phyloP scores from a whole-genome alignment of 1,284 basidiomycete species.

The Hymenochaete sp. region DNA sequence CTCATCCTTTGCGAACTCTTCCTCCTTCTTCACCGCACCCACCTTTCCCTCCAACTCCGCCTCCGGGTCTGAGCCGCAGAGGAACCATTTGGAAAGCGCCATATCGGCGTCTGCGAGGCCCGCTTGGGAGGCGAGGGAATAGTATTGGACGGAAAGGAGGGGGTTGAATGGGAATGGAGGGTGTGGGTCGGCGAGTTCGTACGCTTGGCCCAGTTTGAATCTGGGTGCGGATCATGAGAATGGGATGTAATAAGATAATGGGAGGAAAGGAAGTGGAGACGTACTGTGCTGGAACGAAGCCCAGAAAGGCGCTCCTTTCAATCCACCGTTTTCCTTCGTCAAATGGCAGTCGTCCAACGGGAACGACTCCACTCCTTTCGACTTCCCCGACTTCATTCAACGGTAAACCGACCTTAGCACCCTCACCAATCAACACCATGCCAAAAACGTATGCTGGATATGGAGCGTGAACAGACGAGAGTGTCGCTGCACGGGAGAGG shows the following conservation, averaged over 20 bases:
- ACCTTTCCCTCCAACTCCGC: too few relatives aligned
- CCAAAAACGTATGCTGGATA: slow-evolving; percentile 84
- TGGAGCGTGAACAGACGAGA: slow-evolving; percentile 68
- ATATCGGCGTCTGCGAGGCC: slow-evolving; percentile 92
- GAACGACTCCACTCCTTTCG: too few relatives aligned
- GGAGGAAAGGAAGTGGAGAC: too few relatives aligned
- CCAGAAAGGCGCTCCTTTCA: slow-evolving; percentile 78
- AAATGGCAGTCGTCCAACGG: slow-evolving; percentile 32
- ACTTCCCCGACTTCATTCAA: too few relatives aligned
- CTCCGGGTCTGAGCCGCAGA: slow-evolving; percentile 82
- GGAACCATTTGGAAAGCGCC: slow-evolving; percentile 92
- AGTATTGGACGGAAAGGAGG: slow-evolving; percentile 86
- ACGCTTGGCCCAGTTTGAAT: slow-evolving; percentile 87
- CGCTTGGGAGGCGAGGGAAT: slow-evolving; percentile 76
- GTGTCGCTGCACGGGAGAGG: slow-evolving; percentile 69
- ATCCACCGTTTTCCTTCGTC: slow-evolving; percentile 52
- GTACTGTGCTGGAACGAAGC: slow-evolving; percentile 78
- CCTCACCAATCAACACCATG: slow-evolving; percentile 76
- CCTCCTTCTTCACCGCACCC: not conserved
- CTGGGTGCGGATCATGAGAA: not conserved
- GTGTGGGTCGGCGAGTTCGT: slow-evolving; percentile 62
- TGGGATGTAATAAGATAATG: too few relatives aligned
- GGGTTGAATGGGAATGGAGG: slow-evolving; percentile 84
- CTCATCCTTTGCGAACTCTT: slow-evolving; percentile 86
- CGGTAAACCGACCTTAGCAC: too few relatives aligned